Conservation (phyloP, 2,329 filamentous ascomycete species). For the Fusarium anthophilum region DNA sequence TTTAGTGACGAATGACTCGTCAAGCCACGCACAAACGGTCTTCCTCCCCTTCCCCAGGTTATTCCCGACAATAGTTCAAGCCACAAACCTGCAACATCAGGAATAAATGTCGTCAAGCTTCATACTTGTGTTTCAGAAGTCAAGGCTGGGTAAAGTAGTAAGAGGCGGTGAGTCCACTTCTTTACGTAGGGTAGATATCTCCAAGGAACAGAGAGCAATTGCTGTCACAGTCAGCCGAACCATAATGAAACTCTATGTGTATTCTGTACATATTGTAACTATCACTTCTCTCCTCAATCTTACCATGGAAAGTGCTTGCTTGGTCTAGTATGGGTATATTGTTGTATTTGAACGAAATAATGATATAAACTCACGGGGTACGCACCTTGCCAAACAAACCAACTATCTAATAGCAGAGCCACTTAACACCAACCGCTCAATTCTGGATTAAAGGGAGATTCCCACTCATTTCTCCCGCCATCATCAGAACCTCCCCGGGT, state of each 20-base stretch:
- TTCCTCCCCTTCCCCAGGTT: neutral
- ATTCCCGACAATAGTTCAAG: slow-evolving; percentile 1
- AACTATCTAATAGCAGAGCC: neutral
- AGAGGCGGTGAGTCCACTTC: slow-evolving; percentile 19
- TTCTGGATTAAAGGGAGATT: neutral
- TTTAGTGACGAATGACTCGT: slow-evolving; percentile 21
- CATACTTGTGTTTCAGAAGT: slow-evolving; percentile 14
- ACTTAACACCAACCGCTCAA: neutral
- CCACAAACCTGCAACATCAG: neutral
- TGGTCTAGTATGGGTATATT: neutral
- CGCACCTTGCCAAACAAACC: neutral
- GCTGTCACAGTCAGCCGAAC: neutral
- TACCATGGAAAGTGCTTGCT: neutral
- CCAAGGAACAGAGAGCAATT: neutral
- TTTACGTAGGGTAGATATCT: slow-evolving; percentile 12
- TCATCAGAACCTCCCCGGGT: neutral
- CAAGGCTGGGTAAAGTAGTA: neutral
- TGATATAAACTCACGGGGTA: neutral
- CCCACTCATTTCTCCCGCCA: neutral
- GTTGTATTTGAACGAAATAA: neutral
- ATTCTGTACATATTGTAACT: neutral
- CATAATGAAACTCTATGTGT: neutral
- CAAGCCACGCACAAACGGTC: slow-evolving; percentile 10
- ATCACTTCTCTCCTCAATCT: neutral
- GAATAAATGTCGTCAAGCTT: slow-evolving; percentile 11